Percentiles rank a stretch among this genome's conserved stretches.
These are phyloP conservation scores for Candida alai DNA, from an alignment of 805 yeast genomes.

Conservation along the genomic window DNA sequence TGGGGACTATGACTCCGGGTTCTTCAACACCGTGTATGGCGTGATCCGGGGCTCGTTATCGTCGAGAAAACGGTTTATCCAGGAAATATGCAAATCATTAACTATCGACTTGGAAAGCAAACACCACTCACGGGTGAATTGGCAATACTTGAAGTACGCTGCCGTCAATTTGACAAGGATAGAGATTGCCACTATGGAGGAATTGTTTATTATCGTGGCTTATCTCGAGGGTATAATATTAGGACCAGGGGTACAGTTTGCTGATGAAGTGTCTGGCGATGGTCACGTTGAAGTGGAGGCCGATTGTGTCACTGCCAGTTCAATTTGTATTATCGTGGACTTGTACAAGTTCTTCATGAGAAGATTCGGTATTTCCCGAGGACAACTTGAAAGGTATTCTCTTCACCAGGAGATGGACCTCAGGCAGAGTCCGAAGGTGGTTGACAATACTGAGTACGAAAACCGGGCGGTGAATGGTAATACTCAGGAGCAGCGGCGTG, in stretches of 20 bases:
- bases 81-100: conserved; percentile 18
- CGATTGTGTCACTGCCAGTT: neutral
- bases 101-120: conserved; percentile 8
- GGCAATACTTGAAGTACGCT: neutral
- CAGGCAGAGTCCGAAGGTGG: conserved; percentile 3
- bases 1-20: conserved; percentile 17
- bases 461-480: conserved; percentile 1
- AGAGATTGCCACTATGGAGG: conserved; percentile 7
- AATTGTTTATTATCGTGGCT: conserved; percentile 4
- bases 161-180: conserved; percentile 1
- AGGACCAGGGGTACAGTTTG: conserved; percentile 4
- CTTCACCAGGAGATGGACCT: conserved; percentile 1
- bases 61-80: conserved; percentile 42
- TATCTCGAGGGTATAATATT: conserved; percentile 1
- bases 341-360: conserved; percentile 1
- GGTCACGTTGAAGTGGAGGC: neutral
- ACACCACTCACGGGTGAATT: neutral
- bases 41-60: conserved; percentile 28
- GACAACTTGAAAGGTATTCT: conserved; percentile 6
- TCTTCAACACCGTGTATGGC: conserved; percentile 27
- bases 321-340: neutral
- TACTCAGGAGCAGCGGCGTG: no score
- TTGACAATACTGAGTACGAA: neutral
- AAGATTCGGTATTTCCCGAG: conserved; percentile 3
- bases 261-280: conserved; percentile 1